Conservation (phyloP, 2,329 filamentous ascomycete genomes). For the Talaromyces funiculosus region DNA sequence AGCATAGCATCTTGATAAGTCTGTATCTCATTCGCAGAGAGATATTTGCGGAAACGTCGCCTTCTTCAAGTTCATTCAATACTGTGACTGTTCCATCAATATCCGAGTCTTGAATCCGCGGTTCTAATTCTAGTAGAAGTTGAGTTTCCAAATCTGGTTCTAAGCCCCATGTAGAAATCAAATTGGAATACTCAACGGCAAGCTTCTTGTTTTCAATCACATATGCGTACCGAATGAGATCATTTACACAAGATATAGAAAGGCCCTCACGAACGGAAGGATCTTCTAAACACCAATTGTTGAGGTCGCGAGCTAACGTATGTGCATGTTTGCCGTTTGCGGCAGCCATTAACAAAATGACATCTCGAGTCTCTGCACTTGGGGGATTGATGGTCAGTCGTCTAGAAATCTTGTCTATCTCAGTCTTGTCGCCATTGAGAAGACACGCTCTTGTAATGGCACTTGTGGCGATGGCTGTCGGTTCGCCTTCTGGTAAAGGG, state of each 20-base stretch:
- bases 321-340: slow-evolving; percentile 65
- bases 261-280: slow-evolving; percentile 47
- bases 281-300: slow-evolving; percentile 53
- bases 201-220: slow-evolving; percentile 63
- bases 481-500: slow-evolving; percentile 41
- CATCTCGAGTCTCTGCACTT: slow-evolving; percentile 61
- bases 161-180: slow-evolving; percentile 62
- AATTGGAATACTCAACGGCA: slow-evolving; percentile 65
- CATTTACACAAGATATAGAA: slow-evolving; percentile 69
- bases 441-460: slow-evolving; percentile 58
- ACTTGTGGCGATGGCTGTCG: slow-evolving; percentile 45
- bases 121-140: slow-evolving; percentile 64
- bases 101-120: slow-evolving; percentile 68
- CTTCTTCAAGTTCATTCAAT: slow-evolving; percentile 49
- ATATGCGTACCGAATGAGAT: slow-evolving; percentile 66
- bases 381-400: slow-evolving; percentile 36
- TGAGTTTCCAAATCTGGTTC: slow-evolving; percentile 64
- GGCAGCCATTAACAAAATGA: slow-evolving; percentile 69
- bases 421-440: slow-evolving; percentile 54
- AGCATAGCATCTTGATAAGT: slow-evolving; percentile 65
- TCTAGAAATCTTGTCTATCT: slow-evolving; percentile 58
- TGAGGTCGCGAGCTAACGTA: slow-evolving; percentile 67
- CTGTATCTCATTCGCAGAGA: slow-evolving; percentile 23
- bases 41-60: slow-evolving; percentile 54
- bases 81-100: slow-evolving; percentile 55